Conservation (phyloP, 2,329 filamentous ascomycete species). For the Phaeosphaeriaceae sp. region DNA sequence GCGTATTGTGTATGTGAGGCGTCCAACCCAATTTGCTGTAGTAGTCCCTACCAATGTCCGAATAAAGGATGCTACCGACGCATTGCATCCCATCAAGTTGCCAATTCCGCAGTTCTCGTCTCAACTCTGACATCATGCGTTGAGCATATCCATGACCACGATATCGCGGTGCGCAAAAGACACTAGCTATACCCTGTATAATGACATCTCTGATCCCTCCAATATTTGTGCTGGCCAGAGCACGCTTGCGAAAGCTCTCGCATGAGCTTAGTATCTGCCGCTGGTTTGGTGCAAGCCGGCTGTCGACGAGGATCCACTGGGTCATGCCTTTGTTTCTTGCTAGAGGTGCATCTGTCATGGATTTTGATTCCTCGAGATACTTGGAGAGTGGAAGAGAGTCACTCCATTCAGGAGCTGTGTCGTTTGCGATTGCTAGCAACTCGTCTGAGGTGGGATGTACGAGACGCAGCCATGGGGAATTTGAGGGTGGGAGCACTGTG, state of each 20-base stretch:
- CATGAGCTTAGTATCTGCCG: constrained; percentile 61
- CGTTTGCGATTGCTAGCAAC: constrained; percentile 61
- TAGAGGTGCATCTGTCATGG: constrained; percentile 65
- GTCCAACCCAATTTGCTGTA: constrained; percentile 79
- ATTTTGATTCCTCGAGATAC: constrained; percentile 67
- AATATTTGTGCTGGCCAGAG: constrained; percentile 46
- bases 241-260: constrained; percentile 56
- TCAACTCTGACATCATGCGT: constrained; percentile 75
- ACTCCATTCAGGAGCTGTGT: constrained; percentile 66
- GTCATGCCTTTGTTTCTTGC: constrained; percentile 61
- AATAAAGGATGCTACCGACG: constrained; percentile 79
- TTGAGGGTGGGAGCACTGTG: neutral
- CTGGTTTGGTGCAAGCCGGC: constrained; percentile 41
- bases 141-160: constrained; percentile 75
- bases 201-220: constrained; percentile 61
- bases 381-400: constrained; percentile 60
- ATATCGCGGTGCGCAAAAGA: constrained; percentile 71
- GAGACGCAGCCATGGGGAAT: constrained; percentile 51
- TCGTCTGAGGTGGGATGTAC: constrained; percentile 65
- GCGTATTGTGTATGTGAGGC: constrained; percentile 71
- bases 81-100: constrained; percentile 44
- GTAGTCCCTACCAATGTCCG: constrained; percentile 81
- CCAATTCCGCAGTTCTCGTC: constrained; percentile 58
- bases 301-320: constrained; percentile 63
- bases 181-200: constrained; percentile 76